Evolutionary conservation across 805 yeast genomes (phyloP).

Genomic region (Torulaspora indica): DNA sequence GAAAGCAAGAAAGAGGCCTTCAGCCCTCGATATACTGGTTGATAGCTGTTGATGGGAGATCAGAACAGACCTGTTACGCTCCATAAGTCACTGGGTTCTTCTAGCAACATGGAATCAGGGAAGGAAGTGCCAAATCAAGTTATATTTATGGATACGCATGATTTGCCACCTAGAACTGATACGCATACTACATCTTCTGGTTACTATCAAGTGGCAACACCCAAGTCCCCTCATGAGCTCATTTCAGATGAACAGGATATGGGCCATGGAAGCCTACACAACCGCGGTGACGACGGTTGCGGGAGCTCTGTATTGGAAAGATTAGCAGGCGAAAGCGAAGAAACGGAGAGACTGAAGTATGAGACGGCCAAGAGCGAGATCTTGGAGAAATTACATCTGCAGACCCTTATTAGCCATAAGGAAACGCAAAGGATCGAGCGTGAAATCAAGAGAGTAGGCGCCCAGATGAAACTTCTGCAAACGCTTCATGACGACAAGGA

Average conservation of each 20-base stretch:
- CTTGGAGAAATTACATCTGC: conserved; percentile 51
- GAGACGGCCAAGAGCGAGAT: conserved; percentile 35
- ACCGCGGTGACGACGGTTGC: conserved; percentile 1
- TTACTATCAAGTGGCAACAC: conserved; percentile 42
- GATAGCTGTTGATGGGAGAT: conserved; percentile 7
- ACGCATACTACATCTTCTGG: conserved; percentile 12
- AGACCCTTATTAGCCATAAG: conserved; percentile 54
- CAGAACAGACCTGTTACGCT: conserved; percentile 2
- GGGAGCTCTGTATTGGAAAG: conserved; percentile 6
- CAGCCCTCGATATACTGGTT: background rate
- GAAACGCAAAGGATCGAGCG: conserved; percentile 48
- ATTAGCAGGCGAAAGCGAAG: conserved; percentile 27
- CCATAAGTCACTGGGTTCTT: conserved; percentile 1
- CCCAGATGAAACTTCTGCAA: conserved; percentile 51
- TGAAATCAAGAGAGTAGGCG: conserved; percentile 54
- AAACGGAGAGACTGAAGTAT: conserved; percentile 29
- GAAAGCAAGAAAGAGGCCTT: background rate
- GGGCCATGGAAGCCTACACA: conserved; percentile 5
- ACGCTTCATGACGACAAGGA: conserved; percentile 38
- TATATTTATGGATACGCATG: conserved; percentile 14
- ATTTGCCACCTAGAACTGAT: conserved; percentile 11
- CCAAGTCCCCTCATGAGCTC: conserved; percentile 42
- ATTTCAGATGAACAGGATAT: conserved; percentile 27
- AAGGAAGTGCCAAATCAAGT: conserved; percentile 11
- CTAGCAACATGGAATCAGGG: background rate